Percentiles rank a stretch among this genome's conserved stretches.
Evolutionary conservation across 1,284 basidiomycete species (phyloP).

Genomic region (Tranzscheliella williamsii): DNA sequence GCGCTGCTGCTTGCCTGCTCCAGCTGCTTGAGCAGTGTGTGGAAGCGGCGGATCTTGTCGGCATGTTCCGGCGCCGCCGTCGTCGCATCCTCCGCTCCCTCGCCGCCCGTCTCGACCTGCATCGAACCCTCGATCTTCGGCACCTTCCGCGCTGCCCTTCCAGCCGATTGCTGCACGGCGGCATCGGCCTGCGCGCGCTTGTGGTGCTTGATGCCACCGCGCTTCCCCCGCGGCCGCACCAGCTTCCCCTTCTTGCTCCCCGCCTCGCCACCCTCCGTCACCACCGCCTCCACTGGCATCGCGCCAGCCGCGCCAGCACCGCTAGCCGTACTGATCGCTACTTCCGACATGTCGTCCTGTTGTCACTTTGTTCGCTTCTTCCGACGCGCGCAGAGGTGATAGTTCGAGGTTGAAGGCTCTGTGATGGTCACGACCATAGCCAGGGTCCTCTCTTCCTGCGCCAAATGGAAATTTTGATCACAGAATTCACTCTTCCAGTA

Average conservation of each 20-base stretch:
- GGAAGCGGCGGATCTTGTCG: constrained; percentile 50
- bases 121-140: constrained; percentile 9
- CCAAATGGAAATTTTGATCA: too few species aligned
- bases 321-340: too few species aligned
- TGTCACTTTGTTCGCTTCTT: too few species aligned
- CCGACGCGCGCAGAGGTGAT: too few species aligned
- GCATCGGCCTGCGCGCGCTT: constrained; percentile 6
- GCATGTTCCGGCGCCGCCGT: constrained; percentile 34
- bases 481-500: too few species aligned
- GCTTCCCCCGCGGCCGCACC: constrained; percentile 52
- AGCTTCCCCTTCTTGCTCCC: constrained; percentile 44
- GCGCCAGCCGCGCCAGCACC: too few species aligned
- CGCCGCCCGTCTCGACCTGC: constrained; percentile 2
- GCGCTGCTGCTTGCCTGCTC: constrained; percentile 39
- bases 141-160: constrained; percentile 11
- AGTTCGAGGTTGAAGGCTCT: too few species aligned
- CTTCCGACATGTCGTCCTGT: too few species aligned
- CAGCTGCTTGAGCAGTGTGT: constrained; percentile 54
- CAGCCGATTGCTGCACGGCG: constrained; percentile 2
- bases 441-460: too few species aligned
- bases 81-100: constrained; percentile 6
- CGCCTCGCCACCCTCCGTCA: too few species aligned
- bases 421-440: too few species aligned
- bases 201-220: constrained; percentile 54
- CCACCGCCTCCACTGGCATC: too few species aligned